A percentile compares a stretch with the other conserved stretches of the same genome.
phyloP scores from a whole-genome alignment of 495 filamentous ascomycete genomes.

The Tetracladium setigerum region DNA sequence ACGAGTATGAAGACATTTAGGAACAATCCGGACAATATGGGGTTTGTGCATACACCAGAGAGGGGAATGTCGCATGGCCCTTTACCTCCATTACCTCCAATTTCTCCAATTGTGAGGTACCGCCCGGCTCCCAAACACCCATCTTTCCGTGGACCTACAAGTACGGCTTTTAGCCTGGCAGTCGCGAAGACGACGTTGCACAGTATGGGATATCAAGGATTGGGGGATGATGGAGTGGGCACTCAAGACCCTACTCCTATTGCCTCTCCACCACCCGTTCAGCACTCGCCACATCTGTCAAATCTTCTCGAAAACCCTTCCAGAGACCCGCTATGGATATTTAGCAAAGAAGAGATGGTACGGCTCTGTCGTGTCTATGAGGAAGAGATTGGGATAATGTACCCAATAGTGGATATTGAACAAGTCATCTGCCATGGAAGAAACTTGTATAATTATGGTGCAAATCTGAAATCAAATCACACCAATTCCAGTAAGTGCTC shows the following conservation, averaged over 20 bases:
- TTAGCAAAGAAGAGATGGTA: slow-evolving; percentile 62
- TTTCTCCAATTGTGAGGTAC: slow-evolving; percentile 13
- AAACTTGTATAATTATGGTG: slow-evolving; percentile 49
- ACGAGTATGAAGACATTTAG: slow-evolving; percentile 56
- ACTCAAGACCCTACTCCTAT: slow-evolving; percentile 51
- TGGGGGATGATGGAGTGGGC: slow-evolving; percentile 36
- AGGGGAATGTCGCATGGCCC: slow-evolving; percentile 19
- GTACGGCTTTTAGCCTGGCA: slow-evolving; percentile 76
- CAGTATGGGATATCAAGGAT: slow-evolving; percentile 73
- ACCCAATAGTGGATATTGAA: slow-evolving; percentile 69
- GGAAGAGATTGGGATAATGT: slow-evolving; percentile 83
- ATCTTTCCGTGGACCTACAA: slow-evolving; percentile 78
- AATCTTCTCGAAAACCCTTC: slow-evolving; percentile 31
- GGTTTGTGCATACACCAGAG: slow-evolving; percentile 11
- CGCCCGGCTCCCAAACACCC: slow-evolving; percentile 35
- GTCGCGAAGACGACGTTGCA: slow-evolving; percentile 82
- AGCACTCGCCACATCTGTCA: slow-evolving; percentile 26
- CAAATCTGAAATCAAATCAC: no score
- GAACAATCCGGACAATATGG: slow-evolving; percentile 12
- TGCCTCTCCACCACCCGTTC: slow-evolving; percentile 37
- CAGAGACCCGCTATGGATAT: slow-evolving; percentile 67
- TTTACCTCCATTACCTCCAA: slow-evolving; percentile 1
- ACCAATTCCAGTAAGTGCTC: no score
- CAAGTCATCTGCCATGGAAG: slow-evolving; percentile 55
- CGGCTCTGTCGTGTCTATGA: slow-evolving; percentile 67